Evolutionary conservation across 768 basidiomycete genomes (phyloP).

Genomic region (Naematelia aurantialba): DNA sequence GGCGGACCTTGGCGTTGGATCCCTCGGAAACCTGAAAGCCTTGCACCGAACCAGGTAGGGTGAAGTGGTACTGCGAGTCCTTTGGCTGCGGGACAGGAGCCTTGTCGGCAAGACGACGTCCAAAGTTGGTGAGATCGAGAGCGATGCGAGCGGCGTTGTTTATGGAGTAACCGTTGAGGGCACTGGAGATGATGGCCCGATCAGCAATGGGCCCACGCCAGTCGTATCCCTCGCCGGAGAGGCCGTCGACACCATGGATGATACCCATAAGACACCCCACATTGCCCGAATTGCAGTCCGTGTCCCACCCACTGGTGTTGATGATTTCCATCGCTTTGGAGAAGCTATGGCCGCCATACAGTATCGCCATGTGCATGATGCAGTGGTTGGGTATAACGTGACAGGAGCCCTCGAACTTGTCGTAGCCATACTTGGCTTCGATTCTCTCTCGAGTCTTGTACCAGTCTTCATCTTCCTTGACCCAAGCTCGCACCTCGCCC

Average conservation of each 20-base stretch:
- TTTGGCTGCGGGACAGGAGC: conserved; percentile 5
- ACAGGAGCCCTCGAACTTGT: conserved; percentile 6
- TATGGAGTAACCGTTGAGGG: conserved; percentile 7
- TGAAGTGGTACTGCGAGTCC: conserved; percentile 2
- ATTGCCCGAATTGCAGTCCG: conserved; percentile 6
- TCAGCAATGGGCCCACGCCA: conserved; percentile 4
- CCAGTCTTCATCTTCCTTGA: conserved; percentile 5
- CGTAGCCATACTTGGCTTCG: conserved; percentile 9
- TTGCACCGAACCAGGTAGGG: conserved; percentile 2
- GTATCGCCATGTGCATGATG: conserved; percentile 6
- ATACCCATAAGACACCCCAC: conserved; percentile 7
- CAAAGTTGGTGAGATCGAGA: conserved; percentile 5
- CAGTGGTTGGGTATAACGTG: conserved; percentile 8
- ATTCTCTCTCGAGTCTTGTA: conserved; percentile 3
- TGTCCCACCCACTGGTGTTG: conserved; percentile 7
- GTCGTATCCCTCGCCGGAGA: not conserved
- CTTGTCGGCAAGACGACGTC: conserved; percentile 6
- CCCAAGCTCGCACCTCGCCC: conserved; percentile 1
- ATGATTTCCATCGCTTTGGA: conserved; percentile 1
- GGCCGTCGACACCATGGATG: conserved; percentile 5
- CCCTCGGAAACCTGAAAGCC: not conserved
- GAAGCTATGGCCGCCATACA: conserved; percentile 7
- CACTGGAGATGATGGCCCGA: conserved; percentile 7
- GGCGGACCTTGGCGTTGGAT: not conserved
- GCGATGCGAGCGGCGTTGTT: conserved; percentile 10